Evolutionary conservation across 169 alveolate genomes (phyloP), one percentile per base, ranked within the genome.

Genomic region (Plasmodium cynomolgi): DNA sequence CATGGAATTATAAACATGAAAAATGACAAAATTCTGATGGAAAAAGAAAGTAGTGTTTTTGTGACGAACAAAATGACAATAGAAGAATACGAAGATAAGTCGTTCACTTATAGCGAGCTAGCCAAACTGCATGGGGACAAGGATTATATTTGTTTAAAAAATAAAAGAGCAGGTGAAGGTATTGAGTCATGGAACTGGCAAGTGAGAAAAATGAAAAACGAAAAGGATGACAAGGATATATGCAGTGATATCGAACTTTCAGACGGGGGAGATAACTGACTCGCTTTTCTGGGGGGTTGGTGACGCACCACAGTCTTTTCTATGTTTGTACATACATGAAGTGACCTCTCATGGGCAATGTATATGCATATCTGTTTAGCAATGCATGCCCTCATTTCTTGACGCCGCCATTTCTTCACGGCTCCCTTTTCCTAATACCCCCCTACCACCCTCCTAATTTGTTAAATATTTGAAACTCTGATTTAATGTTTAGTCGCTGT

Each of bases 111-210:
- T 71, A 71, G 84, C 29, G 95, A 93, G 74, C 56, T 96, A 79
- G 88, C 85, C 5, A 86, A 93, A 82, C 93, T 96, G 17, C 86
- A 83, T 79, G 84, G 83, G 47, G 93, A 95, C 56, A 92, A 94
- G 39, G 97, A 96, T 84, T 96, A 93, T 84, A 86, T 80, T 37
- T 71, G 96, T 88, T 92, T 96, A 75, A 96, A 96, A 84, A 93
- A 93, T 33, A 92, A 93, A 77, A 92, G 97, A 29, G 91, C 93
- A 47, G 95, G 95, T 13, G 95, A 94, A 82, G 97, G 97, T 2
- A 95, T 96, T 44, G 97, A 95, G 34, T 96, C 97, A 39, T 96
- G 97, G 97, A 96, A 96, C 74, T 96, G 97, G 97, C 97, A 96
- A 83, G 83, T 93, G 47, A 84, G 97, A 56, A 94, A 93, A 80